A percentile compares a stretch with the other conserved stretches of the same genome.
phyloP scores from a whole-genome alignment of 225 moss, liverwort and hornwort genomes.

The Climacium dendroides region DNA sequence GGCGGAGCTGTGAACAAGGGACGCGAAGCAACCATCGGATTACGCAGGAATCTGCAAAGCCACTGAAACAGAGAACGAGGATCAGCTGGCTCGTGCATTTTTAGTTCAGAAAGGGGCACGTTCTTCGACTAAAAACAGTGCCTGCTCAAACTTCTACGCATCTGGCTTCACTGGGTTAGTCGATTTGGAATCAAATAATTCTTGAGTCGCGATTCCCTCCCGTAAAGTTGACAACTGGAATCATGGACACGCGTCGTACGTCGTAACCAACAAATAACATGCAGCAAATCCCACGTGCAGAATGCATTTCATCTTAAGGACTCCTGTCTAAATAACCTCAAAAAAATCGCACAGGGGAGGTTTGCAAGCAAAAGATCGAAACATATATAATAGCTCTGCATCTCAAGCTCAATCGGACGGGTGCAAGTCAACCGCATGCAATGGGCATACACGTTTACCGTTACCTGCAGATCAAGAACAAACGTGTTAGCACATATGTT shows the following conservation, averaged over 20 bases:
- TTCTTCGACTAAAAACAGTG: neutral
- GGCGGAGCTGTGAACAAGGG: neutral
- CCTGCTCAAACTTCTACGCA: neutral
- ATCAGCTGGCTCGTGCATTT: neutral
- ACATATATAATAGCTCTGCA: neutral
- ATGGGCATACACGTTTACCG: neutral
- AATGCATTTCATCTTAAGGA: neutral
- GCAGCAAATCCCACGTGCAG: neutral
- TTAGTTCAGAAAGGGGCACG: neutral
- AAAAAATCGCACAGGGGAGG: neutral
- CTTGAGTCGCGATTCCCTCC: neutral
- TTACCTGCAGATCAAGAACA: neutral
- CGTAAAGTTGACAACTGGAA: neutral
- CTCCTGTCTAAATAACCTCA: neutral
- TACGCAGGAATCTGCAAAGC: neutral
- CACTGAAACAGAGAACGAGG: neutral
- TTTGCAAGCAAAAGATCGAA: neutral
- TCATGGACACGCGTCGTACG: neutral
- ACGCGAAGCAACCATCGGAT: neutral
- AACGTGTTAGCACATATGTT: neutral
- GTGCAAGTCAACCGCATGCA: neutral
- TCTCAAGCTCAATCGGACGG: neutral
- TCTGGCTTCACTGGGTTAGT: neutral
- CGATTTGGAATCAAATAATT: neutral
- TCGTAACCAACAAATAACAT: neutral